These are phyloP conservation scores for Hypericum androsaemum DNA, from an alignment of 345 rosid species.

Conservation along the genomic window DNA sequence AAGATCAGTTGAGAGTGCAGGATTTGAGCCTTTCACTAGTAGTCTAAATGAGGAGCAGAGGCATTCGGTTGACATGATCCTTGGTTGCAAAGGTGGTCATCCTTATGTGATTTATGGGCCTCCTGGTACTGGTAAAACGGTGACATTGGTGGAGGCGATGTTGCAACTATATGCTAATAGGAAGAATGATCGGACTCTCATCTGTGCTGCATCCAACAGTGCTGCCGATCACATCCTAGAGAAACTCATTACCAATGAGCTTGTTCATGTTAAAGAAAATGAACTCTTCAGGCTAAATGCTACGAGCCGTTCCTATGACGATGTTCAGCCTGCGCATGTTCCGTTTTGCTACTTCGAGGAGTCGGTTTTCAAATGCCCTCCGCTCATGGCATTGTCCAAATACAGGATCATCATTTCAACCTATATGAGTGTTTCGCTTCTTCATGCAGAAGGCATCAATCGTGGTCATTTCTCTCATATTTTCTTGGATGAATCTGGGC, in stretches of 20 bases:
- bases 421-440: constrained; percentile 42
- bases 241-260: constrained; percentile 42
- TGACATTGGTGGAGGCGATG: constrained; percentile 72
- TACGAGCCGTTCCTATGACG: constrained; percentile 56
- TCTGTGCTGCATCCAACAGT: constrained; percentile 86
- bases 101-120: constrained; percentile 88
- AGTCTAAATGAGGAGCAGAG: constrained; percentile 74
- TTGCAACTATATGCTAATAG: constrained; percentile 53
- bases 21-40: constrained; percentile 45
- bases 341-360: constrained; percentile 70
- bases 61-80: constrained; percentile 57
- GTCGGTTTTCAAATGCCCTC: constrained; percentile 55
- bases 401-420: constrained; percentile 39
- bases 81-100: constrained; percentile 75
- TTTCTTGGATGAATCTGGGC: constrained; percentile 91
- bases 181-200: constrained; percentile 44
- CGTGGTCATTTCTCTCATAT: constrained; percentile 58
- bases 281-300: constrained; percentile 89
- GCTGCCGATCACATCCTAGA: constrained; percentile 84
- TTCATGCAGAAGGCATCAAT: not conserved
- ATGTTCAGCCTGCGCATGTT: constrained; percentile 45
- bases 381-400: constrained; percentile 37
- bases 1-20: constrained; percentile 41
- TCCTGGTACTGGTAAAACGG: constrained; percentile 96
- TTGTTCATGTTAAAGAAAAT: constrained; percentile 33